Evolutionary conservation across 352 stramenopile genomes (phyloP).

Genomic region (Globisporangium lucens): DNA sequence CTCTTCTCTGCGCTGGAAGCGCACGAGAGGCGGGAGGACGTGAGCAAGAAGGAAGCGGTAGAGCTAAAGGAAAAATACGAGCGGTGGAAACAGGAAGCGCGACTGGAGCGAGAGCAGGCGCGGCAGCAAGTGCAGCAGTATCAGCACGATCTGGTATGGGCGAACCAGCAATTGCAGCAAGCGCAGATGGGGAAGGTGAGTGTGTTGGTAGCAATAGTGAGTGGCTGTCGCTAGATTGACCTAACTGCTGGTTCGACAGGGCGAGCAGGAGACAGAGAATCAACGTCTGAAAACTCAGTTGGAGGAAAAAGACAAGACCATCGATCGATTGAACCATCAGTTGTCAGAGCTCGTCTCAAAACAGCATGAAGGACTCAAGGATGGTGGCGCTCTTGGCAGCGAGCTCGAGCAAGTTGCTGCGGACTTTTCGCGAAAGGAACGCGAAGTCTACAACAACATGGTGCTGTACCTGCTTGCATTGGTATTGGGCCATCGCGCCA

Average conservation of each 20-base stretch:
- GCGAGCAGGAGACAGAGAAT: slow-evolving; percentile 8
- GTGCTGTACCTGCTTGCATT: background rate
- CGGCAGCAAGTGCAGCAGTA: slow-evolving; percentile 5
- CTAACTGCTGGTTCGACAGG: background rate
- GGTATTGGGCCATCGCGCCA: background rate
- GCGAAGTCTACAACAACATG: slow-evolving; percentile 19
- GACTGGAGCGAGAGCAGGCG: background rate
- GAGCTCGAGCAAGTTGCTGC: slow-evolving; percentile 13
- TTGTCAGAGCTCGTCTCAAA: background rate
- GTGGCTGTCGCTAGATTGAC: background rate
- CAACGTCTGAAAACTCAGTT: background rate
- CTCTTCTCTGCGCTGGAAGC: slow-evolving; percentile 21
- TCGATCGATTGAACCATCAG: slow-evolving; percentile 11
- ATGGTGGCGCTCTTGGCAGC: background rate
- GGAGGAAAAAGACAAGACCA: slow-evolving; percentile 7
- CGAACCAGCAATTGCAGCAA: slow-evolving; percentile 6
- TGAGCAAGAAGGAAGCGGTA: background rate
- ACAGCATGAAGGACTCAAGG: background rate
- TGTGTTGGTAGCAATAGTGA: background rate
- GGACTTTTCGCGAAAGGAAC: slow-evolving; percentile 15
- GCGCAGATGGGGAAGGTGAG: slow-evolving; percentile 3
- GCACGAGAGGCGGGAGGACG: background rate
- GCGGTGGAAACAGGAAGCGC: slow-evolving; percentile 6
- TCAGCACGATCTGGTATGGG: background rate
- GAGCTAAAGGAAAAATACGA: slow-evolving; percentile 11